Conservation (phyloP, 441 rosid species). For the Cnidoscolus chayamansa region DNA sequence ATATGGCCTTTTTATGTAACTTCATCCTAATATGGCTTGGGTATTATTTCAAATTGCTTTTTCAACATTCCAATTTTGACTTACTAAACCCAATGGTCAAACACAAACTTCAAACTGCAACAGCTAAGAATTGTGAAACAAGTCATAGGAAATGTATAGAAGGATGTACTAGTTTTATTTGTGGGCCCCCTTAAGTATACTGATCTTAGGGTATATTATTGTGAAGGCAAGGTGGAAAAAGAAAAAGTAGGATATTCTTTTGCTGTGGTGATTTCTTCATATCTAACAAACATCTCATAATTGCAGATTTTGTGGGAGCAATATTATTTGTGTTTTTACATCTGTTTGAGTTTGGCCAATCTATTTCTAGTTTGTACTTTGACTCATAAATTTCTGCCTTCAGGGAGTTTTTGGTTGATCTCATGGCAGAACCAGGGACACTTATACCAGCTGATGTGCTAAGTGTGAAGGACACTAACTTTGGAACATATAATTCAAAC, state of each 20-base stretch:
- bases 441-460: conserved; percentile 91
- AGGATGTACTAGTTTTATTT: background rate
- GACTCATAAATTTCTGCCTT: conserved; percentile 31
- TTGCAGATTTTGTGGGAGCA: background rate
- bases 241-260: background rate
- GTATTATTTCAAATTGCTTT: background rate
- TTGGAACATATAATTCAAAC: conserved; percentile 45
- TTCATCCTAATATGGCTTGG: background rate
- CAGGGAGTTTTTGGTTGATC: conserved; percentile 99
- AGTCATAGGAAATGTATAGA: background rate
- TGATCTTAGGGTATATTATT: no score
- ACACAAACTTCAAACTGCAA: conserved; percentile 1
- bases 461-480: conserved; percentile 51
- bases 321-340: background rate
- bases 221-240: no score
- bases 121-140: background rate
- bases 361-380: conserved; percentile 16
- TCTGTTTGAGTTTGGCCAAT: background rate
- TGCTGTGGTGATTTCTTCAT: background rate
- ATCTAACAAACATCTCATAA: background rate
- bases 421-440: conserved; percentile 99
- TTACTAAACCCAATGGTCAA: background rate
- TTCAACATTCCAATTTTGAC: background rate
- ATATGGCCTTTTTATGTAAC: no score
- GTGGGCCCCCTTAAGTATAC: background rate